Base-by-base conservation (phyloP, 23 red algal genomes). In the Pyropia haitanensis region DNA sequence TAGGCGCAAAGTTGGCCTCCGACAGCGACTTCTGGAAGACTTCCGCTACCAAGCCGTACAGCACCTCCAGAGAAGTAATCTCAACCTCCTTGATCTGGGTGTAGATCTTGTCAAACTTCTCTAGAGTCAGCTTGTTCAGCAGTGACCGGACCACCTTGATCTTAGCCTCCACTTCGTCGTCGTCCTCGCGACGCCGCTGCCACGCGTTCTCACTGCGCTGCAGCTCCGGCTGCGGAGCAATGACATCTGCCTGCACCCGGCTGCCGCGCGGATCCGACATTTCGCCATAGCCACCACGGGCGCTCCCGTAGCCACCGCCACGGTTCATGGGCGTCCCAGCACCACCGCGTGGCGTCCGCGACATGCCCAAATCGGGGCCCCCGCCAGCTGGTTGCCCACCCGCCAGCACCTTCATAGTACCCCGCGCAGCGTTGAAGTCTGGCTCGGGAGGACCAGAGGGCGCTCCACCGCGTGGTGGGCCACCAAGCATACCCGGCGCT, bases 41-140 rank as follows among this genome's bases (percentile, higher is more conserved):
- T 39, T 98, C 94, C 60, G 65, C 61, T 62, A 98, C 87, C 49
- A 98, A 34, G 53, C 81, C 75, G 7, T 67, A 56, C 25, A 98
- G 78, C 49, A 90, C 49, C 23, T 73, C 73, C 21, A 58, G 75
- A 25, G 50, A 60, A 44, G 67, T 63, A 14, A 98, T 88, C 25
- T 98, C 77, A 49, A 98, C 74, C 49, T 67, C 81, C 19, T 80
- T 65, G 57, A 98, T 86, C 65, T 91, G 86, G 27, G 77, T 66
- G 68, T 91, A 98, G 32, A 98, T 68, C 58, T 77, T 83, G 50
- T 98, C 94, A 63, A 98, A 98, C 75, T 91, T 98, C 53, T 98
- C 94, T 49, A 91, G 55, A 2, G 94, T 98, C 60, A 98, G 75
- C 60, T 98, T 98, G 70, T 98, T 98, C 18, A 98, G 75, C 23